phyloP scores from a whole-genome alignment of 225 moss, liverwort and hornwort genomes.

The Asterella californica region DNA sequence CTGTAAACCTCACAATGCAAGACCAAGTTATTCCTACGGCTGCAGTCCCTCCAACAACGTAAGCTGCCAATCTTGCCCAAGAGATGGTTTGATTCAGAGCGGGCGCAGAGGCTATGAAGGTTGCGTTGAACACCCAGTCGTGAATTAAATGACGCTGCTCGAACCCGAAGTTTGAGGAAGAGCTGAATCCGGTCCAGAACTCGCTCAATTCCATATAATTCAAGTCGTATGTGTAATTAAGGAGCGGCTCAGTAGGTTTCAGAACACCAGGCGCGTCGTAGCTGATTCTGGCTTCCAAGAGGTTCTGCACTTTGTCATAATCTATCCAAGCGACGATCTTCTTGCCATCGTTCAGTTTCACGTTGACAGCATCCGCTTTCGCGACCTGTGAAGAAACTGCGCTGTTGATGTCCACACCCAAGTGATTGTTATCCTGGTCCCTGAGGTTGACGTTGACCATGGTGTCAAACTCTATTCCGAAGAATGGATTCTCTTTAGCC shows the following conservation, averaged over 20 bases:
- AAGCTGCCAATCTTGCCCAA: neutral
- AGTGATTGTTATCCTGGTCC: neutral
- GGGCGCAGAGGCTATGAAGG: neutral
- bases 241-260: neutral
- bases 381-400: neutral
- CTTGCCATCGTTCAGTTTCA: neutral
- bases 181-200: neutral
- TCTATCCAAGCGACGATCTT: conserved; percentile 11
- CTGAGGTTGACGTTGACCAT: neutral
- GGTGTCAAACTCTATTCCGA: conserved; percentile 8
- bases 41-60: neutral
- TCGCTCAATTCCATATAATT: neutral
- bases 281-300: neutral
- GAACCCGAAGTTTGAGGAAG: neutral
- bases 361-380: neutral
- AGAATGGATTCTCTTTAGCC: neutral
- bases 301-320: neutral
- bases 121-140: neutral
- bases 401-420: neutral
- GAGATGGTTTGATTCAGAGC: neutral
- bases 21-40: neutral
- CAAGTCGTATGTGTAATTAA: neutral
- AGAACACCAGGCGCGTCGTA: neutral
- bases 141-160: conserved; percentile 3
- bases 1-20: neutral